Conservation (phyloP, 2,329 filamentous ascomycete species). For the Graphium sp. region DNA sequence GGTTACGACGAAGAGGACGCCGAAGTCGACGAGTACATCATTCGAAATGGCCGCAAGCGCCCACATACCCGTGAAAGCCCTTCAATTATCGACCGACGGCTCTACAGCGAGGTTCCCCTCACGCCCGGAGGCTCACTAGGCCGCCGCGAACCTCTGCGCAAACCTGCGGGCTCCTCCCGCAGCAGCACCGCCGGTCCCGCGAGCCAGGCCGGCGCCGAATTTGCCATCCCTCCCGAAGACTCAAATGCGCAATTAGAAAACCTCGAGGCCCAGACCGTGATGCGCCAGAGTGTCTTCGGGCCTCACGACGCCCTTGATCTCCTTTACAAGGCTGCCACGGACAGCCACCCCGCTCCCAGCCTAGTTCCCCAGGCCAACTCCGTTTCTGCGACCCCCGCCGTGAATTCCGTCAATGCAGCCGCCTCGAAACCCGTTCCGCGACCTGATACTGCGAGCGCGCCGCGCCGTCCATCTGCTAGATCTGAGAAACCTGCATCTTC, state of each 20-base stretch:
- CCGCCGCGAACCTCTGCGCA: slow-evolving; percentile 46
- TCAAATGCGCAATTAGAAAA: slow-evolving; percentile 47
- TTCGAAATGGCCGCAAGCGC: slow-evolving; percentile 60
- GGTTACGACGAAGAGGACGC: slow-evolving; percentile 25
- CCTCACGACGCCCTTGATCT: slow-evolving; percentile 86
- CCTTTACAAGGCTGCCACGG: slow-evolving; percentile 70
- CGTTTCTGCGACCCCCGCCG: slow-evolving; percentile 4
- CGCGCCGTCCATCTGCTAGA: too few relatives aligned
- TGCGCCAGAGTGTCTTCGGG: slow-evolving; percentile 64
- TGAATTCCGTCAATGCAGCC: slow-evolving; percentile 2
- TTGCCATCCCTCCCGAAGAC: slow-evolving; percentile 28
- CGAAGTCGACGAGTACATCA: slow-evolving; percentile 46
- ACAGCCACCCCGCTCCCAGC: too few relatives aligned
- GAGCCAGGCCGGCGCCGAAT: slow-evolving; percentile 11
- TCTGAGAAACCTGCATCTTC: too few relatives aligned
- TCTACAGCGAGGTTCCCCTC: slow-evolving; percentile 39
- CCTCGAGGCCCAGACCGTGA: slow-evolving; percentile 45
- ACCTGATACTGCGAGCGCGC: slow-evolving; percentile 1
- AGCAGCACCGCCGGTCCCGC: slow-evolving; percentile 14
- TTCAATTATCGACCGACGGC: slow-evolving; percentile 22
- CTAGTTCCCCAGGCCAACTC: too few relatives aligned
- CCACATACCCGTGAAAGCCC: slow-evolving; percentile 21
- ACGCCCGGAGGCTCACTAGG: slow-evolving; percentile 51
- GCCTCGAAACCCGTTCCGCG: not conserved
- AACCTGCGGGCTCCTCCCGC: slow-evolving; percentile 29